These are phyloP conservation scores for Hypoxylon sp. DNA, from an alignment of 2,329 filamentous ascomycete species.

Conservation along the genomic window DNA sequence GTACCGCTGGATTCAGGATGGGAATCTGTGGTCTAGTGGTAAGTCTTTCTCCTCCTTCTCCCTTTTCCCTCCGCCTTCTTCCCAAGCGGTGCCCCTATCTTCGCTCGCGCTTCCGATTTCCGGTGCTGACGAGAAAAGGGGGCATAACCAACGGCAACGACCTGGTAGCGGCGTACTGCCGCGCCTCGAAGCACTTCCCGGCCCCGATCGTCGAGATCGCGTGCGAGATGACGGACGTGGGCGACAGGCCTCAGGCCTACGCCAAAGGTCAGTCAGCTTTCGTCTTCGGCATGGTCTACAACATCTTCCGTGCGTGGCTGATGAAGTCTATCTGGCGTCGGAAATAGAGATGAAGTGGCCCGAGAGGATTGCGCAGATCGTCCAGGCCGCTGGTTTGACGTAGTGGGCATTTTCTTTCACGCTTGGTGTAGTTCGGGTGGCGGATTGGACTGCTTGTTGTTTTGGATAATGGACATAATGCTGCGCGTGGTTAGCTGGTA, in stretches of 20 bases:
- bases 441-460: not conserved
- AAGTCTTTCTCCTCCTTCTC: constrained; percentile 42
- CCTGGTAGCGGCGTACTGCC: constrained; percentile 65
- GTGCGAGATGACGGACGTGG: constrained; percentile 61
- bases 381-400: not conserved
- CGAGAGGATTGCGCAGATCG: not conserved
- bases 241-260: constrained; percentile 62
- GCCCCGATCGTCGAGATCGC: constrained; percentile 59
- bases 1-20: constrained; percentile 64
- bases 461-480: not conserved
- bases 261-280: constrained; percentile 52
- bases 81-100: not conserved
- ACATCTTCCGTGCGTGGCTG: constrained; percentile 52
- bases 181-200: constrained; percentile 59
- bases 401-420: not conserved
- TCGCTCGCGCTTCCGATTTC: not conserved
- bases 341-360: constrained; percentile 8
- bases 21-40: constrained; percentile 68
- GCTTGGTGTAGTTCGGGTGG: not conserved
- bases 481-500: not conserved
- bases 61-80: not conserved
- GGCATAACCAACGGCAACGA: constrained; percentile 69
- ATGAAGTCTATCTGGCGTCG: constrained; percentile 18
- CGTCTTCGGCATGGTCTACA: constrained; percentile 54
- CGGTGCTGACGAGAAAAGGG: constrained; percentile 51